Conservation (phyloP, 768 basidiomycete species). For the Terana coerulea region DNA sequence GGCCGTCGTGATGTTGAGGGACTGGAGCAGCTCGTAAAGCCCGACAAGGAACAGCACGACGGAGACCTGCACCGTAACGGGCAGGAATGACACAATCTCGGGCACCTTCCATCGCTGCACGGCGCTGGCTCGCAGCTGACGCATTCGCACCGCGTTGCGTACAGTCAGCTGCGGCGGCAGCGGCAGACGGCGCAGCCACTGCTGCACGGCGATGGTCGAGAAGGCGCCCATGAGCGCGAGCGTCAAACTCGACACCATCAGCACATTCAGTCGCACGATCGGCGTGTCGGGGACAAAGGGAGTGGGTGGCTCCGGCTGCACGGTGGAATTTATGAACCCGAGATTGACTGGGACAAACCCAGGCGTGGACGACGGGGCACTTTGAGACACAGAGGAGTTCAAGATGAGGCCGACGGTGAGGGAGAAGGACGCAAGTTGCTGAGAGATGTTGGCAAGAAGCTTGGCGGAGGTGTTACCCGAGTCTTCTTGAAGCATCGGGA, state of each 20-base stretch:
- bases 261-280: slow-evolving; percentile 17
- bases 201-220: slow-evolving; percentile 24
- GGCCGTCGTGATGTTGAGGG: not conserved
- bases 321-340: slow-evolving; percentile 11
- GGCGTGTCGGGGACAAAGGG: not conserved
- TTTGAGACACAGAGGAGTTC: no score
- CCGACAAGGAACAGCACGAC: slow-evolving; percentile 10
- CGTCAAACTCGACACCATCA: slow-evolving; percentile 23
- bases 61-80: slow-evolving; percentile 8
- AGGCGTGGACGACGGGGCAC: no score
- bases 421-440: slow-evolving; percentile 5
- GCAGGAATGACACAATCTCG: slow-evolving; percentile 8
- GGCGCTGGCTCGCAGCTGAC: slow-evolving; percentile 1
- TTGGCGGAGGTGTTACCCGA: not conserved
- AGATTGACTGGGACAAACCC: no score
- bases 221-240: slow-evolving; percentile 21
- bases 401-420: no score
- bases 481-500: slow-evolving; percentile 2
- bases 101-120: slow-evolving; percentile 3
- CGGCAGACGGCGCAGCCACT: slow-evolving; percentile 21
- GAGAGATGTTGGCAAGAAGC: slow-evolving; percentile 14
- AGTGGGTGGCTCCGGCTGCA: no score
- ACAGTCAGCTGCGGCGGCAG: not conserved
- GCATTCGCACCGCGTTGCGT: slow-evolving; percentile 2
- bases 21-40: not conserved